A percentile compares a stretch with the other conserved stretches of the same genome.
These are phyloP conservation scores for Geotrichum europaeum DNA, from an alignment of 1,139 yeast species.

Conservation along the genomic window DNA sequence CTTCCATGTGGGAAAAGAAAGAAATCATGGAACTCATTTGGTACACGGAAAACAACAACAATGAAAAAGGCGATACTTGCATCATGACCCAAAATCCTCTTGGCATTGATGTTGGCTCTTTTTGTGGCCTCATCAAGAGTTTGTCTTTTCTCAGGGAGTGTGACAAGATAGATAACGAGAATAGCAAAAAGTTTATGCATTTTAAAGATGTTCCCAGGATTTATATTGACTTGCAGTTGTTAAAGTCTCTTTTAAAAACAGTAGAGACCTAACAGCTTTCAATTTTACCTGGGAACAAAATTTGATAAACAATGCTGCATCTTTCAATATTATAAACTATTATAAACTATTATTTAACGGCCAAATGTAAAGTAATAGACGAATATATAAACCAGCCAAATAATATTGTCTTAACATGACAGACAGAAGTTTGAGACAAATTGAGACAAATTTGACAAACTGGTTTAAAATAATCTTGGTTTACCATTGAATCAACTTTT, in stretches of 20 bases:
- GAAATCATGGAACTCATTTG: not conserved
- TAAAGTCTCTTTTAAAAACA: not conserved
- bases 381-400: no score
- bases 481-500: no score
- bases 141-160: not conserved
- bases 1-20: not conserved
- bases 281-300: no score
- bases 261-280: not conserved
- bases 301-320: no score
- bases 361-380: no score
- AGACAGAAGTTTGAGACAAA: no score
- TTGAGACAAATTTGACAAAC: no score
- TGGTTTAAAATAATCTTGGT: no score
- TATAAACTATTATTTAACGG: no score
- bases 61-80: not conserved
- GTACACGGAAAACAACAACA: not conserved
- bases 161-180: not conserved
- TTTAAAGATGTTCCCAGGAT: not conserved
- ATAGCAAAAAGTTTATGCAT: not conserved
- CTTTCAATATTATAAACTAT: no score
- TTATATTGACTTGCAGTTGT: not conserved
- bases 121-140: not conserved
- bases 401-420: no score
- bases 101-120: not conserved
- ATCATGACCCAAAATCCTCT: not conserved